A percentile compares a stretch with the other conserved stretches of the same genome.
Conservation (phyloP, 2,329 filamentous ascomycete species). For the Sphaerulina musiva region DNA sequence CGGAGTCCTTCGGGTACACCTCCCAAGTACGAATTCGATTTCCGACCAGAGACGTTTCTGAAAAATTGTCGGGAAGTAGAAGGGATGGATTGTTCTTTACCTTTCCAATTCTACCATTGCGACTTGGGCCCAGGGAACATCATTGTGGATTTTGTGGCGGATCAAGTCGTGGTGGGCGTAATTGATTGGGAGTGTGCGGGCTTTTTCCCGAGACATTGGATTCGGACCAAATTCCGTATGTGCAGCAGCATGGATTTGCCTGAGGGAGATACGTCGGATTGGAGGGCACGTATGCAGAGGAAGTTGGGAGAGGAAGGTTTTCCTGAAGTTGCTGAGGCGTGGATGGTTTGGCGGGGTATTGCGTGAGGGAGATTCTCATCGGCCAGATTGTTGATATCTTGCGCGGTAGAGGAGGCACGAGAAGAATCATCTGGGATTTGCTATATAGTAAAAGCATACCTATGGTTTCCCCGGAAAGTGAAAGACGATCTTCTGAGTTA, state of each 20-base stretch:
- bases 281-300: neutral
- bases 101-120: neutral
- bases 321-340: neutral
- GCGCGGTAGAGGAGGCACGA: neutral
- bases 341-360: neutral
- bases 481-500: too few species aligned
- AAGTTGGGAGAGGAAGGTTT: neutral
- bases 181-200: conserved; percentile 7
- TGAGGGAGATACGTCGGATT: neutral
- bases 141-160: neutral
- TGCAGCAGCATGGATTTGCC: neutral
- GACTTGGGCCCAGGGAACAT: conserved; percentile 2
- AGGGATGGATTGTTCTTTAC: neutral
- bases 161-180: neutral
- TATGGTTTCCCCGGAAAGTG: too few species aligned
- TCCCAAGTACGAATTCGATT: too few species aligned
- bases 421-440: neutral
- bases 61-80: too few species aligned
- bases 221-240: conserved; percentile 1
- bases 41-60: too few species aligned
- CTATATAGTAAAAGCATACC: too few species aligned
- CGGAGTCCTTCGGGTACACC: too few species aligned
- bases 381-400: neutral
- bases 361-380: neutral
- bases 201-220: neutral